These are phyloP conservation scores for Malassezia slooffiae DNA, from an alignment of 1,284 basidiomycete genomes.

Conservation along the genomic window DNA sequence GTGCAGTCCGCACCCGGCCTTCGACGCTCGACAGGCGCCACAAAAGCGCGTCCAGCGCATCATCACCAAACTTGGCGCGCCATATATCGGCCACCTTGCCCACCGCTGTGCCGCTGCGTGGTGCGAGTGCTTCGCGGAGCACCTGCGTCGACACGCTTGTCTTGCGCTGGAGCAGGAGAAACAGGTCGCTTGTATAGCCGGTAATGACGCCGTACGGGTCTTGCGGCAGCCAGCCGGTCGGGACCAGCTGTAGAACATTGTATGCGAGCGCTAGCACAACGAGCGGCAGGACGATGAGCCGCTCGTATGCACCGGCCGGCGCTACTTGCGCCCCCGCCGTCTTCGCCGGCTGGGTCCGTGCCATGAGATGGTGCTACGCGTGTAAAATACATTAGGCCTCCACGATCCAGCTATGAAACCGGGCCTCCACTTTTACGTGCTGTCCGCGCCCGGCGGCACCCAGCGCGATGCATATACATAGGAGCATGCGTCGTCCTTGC, in stretches of 20 bases:
- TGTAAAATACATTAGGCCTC: too few species aligned
- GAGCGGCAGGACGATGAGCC: conserved; percentile 5
- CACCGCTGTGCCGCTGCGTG: too few species aligned
- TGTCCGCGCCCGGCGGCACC: not conserved
- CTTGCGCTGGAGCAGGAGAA: not conserved
- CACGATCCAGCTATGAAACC: too few species aligned
- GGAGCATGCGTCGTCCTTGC: conserved; percentile 17
- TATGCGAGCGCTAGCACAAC: not conserved
- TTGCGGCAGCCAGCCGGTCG: conserved; percentile 3
- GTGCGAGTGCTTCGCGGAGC: conserved; percentile 7
- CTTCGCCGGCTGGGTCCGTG: too few species aligned
- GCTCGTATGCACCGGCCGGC: too few species aligned
- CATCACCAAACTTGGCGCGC: conserved; percentile 1
- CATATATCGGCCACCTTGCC: too few species aligned
- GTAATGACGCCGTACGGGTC: too few species aligned
- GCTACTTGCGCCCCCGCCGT: too few species aligned
- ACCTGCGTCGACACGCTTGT: conserved; percentile 7
- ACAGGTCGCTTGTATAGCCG: conserved; percentile 11
- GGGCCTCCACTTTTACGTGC: too few species aligned
- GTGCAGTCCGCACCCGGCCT: conserved; percentile 4
- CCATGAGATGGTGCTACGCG: too few species aligned
- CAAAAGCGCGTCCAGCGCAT: conserved; percentile 3
- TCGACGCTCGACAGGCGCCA: conserved; percentile 13
- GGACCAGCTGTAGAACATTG: conserved; percentile 3
- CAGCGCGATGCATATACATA: conserved; percentile 2